Base-by-base conservation (phyloP, 2,329 filamentous ascomycete genomes). In the Hirsutella minnesotensis region DNA sequence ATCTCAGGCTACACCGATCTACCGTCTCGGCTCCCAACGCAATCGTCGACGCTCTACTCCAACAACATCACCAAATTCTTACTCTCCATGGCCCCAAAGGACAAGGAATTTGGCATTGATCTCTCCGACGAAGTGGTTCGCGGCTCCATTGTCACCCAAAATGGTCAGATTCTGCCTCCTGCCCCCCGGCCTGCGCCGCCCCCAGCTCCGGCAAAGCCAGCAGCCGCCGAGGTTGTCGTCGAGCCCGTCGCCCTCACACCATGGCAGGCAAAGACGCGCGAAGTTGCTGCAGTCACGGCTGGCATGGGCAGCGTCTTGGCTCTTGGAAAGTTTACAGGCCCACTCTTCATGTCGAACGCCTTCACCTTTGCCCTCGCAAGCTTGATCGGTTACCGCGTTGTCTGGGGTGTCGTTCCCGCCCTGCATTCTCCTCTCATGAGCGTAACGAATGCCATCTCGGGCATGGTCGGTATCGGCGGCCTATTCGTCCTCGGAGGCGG, bases 61-160 rank as follows among this genome's bases (percentile, higher is more conserved):
- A 95, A 94, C 72, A 95, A 95, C 57, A 89, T 94, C 53, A 88
- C 82, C 51, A 95, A 94, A 57, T 83, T 89, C 44, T 67, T 94
- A 22, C 70, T 95, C 9, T 92, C 87, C 0, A 86, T 94, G 71
- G 64, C 79, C 1, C 85, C 86, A 1, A 75, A 82, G 46, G 79
- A 87, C 3, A 87, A 86, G 49, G 74, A 81, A 31, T 94, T 87
- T 49, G 85, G 86, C 8, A 71, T 94, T 38, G 85, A 94, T 52
- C 68, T 94, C 4, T 73, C 76, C 1, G 88, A 94, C 51, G 87
- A 94, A 60, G 88, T 95, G 20, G 84, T 92, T 7, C 79, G 88
- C 29, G 85, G 86, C 18, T 77, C 86, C 0, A 90, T 94, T 42
- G 86, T 94, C 10, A 89, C 86, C 0, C 75, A 81, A 41, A 76